Percentiles rank a stretch among this genome's conserved stretches.
Conservation (phyloP, 345 rosid genomes). For the Syzygium oleosum region DNA sequence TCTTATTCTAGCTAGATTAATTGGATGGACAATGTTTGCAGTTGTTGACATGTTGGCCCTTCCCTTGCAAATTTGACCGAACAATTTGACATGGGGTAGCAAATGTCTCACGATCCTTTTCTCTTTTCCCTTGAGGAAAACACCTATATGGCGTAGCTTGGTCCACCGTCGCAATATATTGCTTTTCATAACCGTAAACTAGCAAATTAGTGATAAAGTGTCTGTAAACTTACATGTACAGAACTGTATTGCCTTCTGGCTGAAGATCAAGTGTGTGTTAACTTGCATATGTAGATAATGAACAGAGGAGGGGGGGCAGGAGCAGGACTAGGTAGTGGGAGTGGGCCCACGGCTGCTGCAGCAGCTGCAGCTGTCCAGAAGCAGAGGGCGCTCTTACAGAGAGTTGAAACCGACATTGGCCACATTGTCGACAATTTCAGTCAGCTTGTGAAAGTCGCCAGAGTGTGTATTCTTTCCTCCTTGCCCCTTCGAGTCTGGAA, state of each 20-base stretch:
- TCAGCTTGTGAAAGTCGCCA: constrained; percentile 71
- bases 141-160: not conserved
- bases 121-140: not conserved
- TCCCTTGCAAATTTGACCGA: too few relatives aligned
- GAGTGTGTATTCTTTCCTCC: constrained; percentile 23
- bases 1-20: not conserved
- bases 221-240: not conserved
- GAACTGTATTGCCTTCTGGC: not conserved
- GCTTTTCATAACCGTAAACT: not conserved
- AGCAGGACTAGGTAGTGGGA: constrained; percentile 27
- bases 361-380: constrained; percentile 77
- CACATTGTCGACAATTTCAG: constrained; percentile 75
- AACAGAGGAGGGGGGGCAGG: constrained; percentile 45
- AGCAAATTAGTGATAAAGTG: not conserved
- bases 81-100: not conserved
- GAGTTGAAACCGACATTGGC: constrained; percentile 77
- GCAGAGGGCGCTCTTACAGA: constrained; percentile 78
- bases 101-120: not conserved
- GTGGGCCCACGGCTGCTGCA: constrained; percentile 76
- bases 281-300: constrained; percentile 25
- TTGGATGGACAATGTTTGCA: not conserved
- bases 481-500: not conserved
- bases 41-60: too few relatives aligned
- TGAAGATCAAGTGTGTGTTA: not conserved
- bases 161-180: not conserved